phyloP scores from a whole-genome alignment of 768 basidiomycete genomes.

The Dentipellis fragilis region DNA sequence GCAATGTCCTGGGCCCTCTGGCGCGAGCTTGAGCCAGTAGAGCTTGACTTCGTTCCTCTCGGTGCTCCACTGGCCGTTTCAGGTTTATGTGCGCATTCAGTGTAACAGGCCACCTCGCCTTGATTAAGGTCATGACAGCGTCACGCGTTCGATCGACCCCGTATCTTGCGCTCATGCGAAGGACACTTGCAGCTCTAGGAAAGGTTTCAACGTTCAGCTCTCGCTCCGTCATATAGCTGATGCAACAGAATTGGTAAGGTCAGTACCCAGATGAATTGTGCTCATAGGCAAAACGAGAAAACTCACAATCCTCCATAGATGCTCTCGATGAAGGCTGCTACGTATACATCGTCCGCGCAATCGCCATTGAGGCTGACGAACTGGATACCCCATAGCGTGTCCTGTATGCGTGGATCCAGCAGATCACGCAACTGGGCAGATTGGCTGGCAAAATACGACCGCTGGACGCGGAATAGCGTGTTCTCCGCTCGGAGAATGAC shows the following conservation, averaged over 20 bases:
- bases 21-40: neutral
- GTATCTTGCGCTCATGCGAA: constrained; percentile 12
- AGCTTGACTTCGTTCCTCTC: neutral
- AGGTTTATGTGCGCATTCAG: neutral
- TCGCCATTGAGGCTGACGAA: neutral
- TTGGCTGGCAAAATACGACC: constrained; percentile 6
- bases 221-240: too few relatives aligned
- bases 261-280: too few relatives aligned
- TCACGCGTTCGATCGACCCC: neutral
- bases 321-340: constrained; percentile 6
- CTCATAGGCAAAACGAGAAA: neutral
- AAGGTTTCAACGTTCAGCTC: constrained; percentile 12
- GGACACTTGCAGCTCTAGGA: constrained; percentile 3
- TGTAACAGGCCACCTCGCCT: neutral
- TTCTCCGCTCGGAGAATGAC: constrained; percentile 2
- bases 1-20: neutral
- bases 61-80: neutral
- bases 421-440: constrained; percentile 5
- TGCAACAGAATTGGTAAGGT: too few relatives aligned
- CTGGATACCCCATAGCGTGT: too few relatives aligned
- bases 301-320: constrained; percentile 14
- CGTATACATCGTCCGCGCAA: constrained; percentile 7
- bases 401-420: neutral
- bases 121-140: constrained; percentile 2
- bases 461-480: constrained; percentile 9